These are phyloP conservation scores for Colletotrichum sp. DNA, from an alignment of 2,329 filamentous ascomycete species.

Conservation along the genomic window DNA sequence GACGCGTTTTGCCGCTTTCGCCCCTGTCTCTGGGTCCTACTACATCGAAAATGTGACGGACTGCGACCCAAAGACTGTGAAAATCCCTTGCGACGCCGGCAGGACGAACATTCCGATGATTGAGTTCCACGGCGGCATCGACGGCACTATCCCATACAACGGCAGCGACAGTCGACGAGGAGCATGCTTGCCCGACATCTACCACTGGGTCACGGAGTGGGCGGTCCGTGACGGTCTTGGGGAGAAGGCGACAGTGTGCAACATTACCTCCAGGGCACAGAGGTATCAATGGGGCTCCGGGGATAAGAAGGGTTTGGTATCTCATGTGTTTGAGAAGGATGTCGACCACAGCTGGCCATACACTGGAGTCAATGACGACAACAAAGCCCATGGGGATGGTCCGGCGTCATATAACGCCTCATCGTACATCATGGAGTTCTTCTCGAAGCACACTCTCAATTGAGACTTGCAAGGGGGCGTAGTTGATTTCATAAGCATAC, in stretches of 20 bases:
- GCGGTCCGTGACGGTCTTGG: conserved; percentile 30
- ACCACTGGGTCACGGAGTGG: conserved; percentile 43
- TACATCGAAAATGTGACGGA: conserved; percentile 38
- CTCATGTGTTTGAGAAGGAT: conserved; percentile 9
- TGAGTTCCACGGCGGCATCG: conserved; percentile 54
- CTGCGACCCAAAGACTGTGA: conserved; percentile 38
- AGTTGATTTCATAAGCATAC: not conserved
- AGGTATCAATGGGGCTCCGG: not conserved
- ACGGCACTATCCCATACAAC: conserved; percentile 48
- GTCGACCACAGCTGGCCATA: conserved; percentile 23
- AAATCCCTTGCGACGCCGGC: conserved; percentile 38
- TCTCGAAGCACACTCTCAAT: not conserved
- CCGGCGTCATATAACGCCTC: conserved; percentile 23
- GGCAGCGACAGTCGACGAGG: conserved; percentile 40
- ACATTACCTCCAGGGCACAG: not conserved
- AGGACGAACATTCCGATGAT: conserved; percentile 45
- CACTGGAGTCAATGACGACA: conserved; percentile 18
- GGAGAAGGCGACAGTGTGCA: not conserved
- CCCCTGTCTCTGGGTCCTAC: conserved; percentile 43
- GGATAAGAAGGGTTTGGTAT: not conserved
- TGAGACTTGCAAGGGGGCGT: not conserved
- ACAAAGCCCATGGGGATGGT: conserved; percentile 12
- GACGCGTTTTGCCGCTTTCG: conserved; percentile 43
- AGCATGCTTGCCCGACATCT: conserved; percentile 47
- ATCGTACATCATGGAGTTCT: conserved; percentile 21